A percentile compares a stretch with the other conserved stretches of the same genome.
These are phyloP conservation scores for Dentipellis fragilis DNA, from an alignment of 768 basidiomycete genomes.

Conservation along the genomic window DNA sequence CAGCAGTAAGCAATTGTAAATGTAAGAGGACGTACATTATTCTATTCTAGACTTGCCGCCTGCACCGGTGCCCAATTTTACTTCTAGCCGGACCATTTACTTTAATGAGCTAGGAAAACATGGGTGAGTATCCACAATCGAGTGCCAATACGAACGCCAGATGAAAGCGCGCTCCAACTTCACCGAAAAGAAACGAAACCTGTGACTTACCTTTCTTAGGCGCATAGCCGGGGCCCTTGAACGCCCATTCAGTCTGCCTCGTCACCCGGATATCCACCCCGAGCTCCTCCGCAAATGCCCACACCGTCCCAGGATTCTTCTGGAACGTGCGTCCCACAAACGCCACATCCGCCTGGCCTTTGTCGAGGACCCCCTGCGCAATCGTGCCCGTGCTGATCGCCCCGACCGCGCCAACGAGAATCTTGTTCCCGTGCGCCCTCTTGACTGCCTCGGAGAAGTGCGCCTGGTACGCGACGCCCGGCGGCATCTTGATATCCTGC, in stretches of 20 bases:
- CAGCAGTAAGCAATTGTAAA: no score
- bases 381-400: conserved; percentile 44
- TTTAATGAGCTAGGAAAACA: no score
- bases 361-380: conserved; percentile 48
- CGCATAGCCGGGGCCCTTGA: conserved; percentile 12
- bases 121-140: no score
- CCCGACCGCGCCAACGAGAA: conserved; percentile 46
- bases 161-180: no score
- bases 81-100: no score
- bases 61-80: no score
- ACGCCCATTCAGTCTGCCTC: conserved; percentile 48
- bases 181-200: neutral
- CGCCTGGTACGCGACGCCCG: conserved; percentile 34
- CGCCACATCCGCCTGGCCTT: conserved; percentile 47
- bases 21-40: no score
- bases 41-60: no score
- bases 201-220: neutral
- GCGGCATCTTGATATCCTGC: conserved; percentile 22
- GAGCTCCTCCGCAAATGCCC: conserved; percentile 45
- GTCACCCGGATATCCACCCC: conserved; percentile 36
- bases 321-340: conserved; percentile 34
- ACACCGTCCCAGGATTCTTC: conserved; percentile 46
- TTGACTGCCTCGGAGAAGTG: conserved; percentile 46
- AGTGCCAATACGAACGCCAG: no score
- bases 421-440: conserved; percentile 30